phyloP scores from a whole-genome alignment of 208 protist genomes.

The Phytomonas sp. region DNA sequence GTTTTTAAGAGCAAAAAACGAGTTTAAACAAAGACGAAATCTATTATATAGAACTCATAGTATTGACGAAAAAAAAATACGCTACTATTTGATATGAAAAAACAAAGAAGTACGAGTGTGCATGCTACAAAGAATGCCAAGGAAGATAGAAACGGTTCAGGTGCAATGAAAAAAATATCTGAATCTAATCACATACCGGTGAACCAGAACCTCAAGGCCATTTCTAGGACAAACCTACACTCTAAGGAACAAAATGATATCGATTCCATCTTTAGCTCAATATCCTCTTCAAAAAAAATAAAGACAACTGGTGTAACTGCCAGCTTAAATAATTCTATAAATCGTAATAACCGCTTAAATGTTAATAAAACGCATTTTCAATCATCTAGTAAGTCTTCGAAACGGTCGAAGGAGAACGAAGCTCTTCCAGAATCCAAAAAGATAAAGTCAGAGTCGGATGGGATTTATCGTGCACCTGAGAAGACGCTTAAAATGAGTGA shows the following conservation, averaged over 20 bases:
- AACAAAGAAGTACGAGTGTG: background rate
- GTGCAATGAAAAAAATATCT: background rate
- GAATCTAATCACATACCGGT: background rate
- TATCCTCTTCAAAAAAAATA: background rate
- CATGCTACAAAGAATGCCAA: background rate
- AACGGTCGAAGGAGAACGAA: background rate
- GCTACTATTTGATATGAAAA: background rate
- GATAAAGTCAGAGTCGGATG: constrained; percentile 24
- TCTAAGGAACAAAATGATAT: background rate
- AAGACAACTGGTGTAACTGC: background rate
- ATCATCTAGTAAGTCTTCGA: background rate
- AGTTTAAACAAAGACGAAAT: background rate
- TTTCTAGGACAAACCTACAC: background rate
- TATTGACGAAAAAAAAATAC: background rate
- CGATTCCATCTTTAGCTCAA: background rate
- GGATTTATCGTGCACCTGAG: constrained; percentile 66
- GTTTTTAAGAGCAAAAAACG: background rate
- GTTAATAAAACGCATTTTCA: background rate
- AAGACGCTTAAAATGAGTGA: constrained; percentile 74
- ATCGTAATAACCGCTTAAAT: background rate
- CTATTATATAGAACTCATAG: background rate
- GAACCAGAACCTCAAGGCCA: background rate
- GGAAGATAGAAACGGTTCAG: background rate
- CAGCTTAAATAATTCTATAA: background rate
- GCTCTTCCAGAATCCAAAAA: background rate